Conservation (phyloP, 768 basidiomycete genomes). For the Suillus hirtellus region DNA sequence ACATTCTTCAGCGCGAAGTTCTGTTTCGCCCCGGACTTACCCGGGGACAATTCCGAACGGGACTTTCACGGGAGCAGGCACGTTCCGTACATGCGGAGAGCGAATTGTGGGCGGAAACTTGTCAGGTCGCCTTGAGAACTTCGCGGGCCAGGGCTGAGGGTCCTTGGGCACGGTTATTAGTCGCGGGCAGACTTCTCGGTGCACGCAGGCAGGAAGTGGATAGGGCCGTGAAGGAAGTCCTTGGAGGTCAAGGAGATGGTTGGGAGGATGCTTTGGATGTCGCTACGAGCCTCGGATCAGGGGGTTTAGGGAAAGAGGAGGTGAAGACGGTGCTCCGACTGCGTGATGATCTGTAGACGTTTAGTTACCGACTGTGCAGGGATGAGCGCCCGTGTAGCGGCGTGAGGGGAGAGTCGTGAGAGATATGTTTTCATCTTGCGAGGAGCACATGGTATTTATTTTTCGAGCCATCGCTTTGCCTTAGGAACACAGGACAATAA, state of each 20-base stretch:
- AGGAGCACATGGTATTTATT: neutral
- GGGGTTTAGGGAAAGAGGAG: slow-evolving; percentile 64
- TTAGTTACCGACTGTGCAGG: neutral
- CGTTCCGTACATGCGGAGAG: slow-evolving; percentile 67
- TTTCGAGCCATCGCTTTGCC: neutral
- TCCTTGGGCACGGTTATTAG: slow-evolving; percentile 75
- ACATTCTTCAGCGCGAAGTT: slow-evolving; percentile 83
- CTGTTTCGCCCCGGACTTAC: slow-evolving; percentile 73
- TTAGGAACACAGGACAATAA: neutral
- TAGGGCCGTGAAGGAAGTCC: slow-evolving; percentile 17
- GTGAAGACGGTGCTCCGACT: slow-evolving; percentile 55
- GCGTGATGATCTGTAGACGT: slow-evolving; percentile 39
- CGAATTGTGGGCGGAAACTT: slow-evolving; percentile 83
- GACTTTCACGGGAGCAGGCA: slow-evolving; percentile 47
- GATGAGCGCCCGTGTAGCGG: neutral
- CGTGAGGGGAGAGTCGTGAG: neutral
- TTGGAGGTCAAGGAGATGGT: slow-evolving; percentile 25
- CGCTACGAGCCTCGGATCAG: slow-evolving; percentile 54
- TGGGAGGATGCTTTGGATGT: slow-evolving; percentile 55
- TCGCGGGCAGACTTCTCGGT: slow-evolving; percentile 67
- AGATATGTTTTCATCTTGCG: neutral
- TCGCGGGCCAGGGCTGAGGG: slow-evolving; percentile 56
- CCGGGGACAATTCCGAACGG: slow-evolving; percentile 26
- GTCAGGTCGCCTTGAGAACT: slow-evolving; percentile 54
- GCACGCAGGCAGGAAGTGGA: slow-evolving; percentile 48